phyloP scores from a whole-genome alignment of 2,329 filamentous ascomycete genomes.

The Fusarium torulosum region DNA sequence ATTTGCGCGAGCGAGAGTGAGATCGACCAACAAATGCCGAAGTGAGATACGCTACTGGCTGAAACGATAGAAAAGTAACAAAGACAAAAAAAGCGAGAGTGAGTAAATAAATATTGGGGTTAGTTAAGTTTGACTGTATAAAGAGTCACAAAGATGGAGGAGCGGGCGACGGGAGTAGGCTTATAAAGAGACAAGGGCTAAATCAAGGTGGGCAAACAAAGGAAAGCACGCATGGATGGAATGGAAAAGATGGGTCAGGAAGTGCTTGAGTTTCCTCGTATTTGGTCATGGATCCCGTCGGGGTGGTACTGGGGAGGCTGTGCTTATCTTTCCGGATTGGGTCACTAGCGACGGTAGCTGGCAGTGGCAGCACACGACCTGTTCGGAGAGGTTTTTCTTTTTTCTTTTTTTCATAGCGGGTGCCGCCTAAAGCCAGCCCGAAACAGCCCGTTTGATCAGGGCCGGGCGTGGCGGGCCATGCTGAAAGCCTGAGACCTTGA shows the following conservation, averaged over 20 bases:
- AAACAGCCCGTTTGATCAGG: constrained; percentile 17
- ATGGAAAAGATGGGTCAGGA: constrained; percentile 29
- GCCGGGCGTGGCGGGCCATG: too few relatives aligned
- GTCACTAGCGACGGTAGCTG: neutral
- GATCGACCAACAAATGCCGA: constrained; percentile 25
- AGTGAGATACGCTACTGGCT: constrained; percentile 14
- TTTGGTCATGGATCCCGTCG: constrained; percentile 18
- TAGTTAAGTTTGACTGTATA: constrained; percentile 1
- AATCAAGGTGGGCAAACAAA: constrained; percentile 19
- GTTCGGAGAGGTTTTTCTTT: too few relatives aligned
- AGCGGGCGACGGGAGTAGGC: constrained; percentile 28
- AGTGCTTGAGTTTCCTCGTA: constrained; percentile 35
- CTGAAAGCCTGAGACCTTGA: neutral
- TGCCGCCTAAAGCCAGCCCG: constrained; percentile 14
- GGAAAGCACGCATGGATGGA: constrained; percentile 27
- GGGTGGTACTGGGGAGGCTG: constrained; percentile 18
- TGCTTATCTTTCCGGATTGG: constrained; percentile 3
- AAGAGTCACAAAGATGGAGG: constrained; percentile 30
- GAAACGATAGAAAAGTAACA: constrained; percentile 16
- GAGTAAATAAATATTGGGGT: neutral
- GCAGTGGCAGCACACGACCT: constrained; percentile 3
- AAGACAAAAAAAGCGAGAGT: constrained; percentile 29
- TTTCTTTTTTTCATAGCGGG: too few relatives aligned
- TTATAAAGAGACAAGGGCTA: constrained; percentile 40
- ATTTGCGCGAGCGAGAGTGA: constrained; percentile 36